Percentiles rank a stretch among this genome's conserved stretches.
Evolutionary conservation across 75 land plant genomes (phyloP).

Genomic region (Selaginella tamariscina): DNA sequence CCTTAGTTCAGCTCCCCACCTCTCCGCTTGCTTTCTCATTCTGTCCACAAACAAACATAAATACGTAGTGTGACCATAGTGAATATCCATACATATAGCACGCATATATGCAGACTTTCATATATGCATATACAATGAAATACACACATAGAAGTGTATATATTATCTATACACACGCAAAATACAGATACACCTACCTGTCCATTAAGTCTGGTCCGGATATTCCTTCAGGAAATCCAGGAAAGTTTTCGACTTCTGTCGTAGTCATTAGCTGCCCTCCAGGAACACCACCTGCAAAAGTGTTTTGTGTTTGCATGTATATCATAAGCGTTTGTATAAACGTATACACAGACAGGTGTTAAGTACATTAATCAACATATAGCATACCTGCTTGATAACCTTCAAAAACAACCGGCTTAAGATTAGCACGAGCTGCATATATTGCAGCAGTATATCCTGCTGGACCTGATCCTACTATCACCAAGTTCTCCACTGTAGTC

Average conservation of each 20-base stretch:
- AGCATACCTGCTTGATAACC: constrained; percentile 81
- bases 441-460: constrained; percentile 97
- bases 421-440: constrained; percentile 93
- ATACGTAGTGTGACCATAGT: too few species aligned
- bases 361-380: too few species aligned
- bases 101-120: too few species aligned
- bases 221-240: constrained; percentile 95
- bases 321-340: too few species aligned
- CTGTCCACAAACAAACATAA: constrained; percentile 37
- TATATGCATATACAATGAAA: too few species aligned
- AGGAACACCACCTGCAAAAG: constrained; percentile 96
- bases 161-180: too few species aligned
- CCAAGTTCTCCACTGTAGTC: constrained; percentile 71
- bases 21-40: constrained; percentile 87
- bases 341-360: too few species aligned
- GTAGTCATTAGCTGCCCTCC: constrained; percentile 98
- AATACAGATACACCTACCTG: too few species aligned
- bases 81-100: too few species aligned
- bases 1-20: constrained; percentile 90
- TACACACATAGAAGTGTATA: not conserved
- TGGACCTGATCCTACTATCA: constrained; percentile 90
- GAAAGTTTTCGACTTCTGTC: constrained; percentile 95
- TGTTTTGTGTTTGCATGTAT: too few species aligned
- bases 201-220: constrained; percentile 97
- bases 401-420: constrained; percentile 88